Percentiles rank a stretch among this genome's conserved stretches.
Conservation (phyloP, 805 yeast species). For the Kuraishia hungarica region DNA sequence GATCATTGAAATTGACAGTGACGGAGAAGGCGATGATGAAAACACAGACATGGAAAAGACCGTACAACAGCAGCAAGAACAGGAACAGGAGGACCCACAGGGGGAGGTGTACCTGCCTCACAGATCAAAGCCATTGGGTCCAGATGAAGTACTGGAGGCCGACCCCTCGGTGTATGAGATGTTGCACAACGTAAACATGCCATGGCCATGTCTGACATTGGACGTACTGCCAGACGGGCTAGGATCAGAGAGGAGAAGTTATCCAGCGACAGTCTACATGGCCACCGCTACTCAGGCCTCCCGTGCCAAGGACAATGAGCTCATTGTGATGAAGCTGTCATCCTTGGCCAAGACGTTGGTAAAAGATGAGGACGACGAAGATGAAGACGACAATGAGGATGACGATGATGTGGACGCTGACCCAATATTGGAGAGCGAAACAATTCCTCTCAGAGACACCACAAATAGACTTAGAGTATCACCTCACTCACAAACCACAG, state of each 20-base stretch:
- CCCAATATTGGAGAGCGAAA: slow-evolving; percentile 82
- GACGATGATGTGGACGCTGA: slow-evolving; percentile 65
- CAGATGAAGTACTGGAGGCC: slow-evolving; percentile 93
- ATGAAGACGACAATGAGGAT: slow-evolving; percentile 63
- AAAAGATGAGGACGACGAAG: slow-evolving; percentile 73
- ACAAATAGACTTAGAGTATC: slow-evolving; percentile 84
- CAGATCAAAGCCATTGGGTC: slow-evolving; percentile 81
- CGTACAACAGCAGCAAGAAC: slow-evolving; percentile 10
- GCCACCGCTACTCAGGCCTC: slow-evolving; percentile 94
- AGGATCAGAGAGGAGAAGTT: slow-evolving; percentile 83
- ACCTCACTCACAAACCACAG: slow-evolving; percentile 65
- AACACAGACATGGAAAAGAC: slow-evolving; percentile 20
- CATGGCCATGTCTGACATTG: slow-evolving; percentile 95
- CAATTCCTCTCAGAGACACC: slow-evolving; percentile 69
- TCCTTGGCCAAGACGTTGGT: slow-evolving; percentile 79
- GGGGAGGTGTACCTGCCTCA: slow-evolving; percentile 74
- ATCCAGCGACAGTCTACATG: slow-evolving; percentile 79
- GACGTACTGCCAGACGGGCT: slow-evolving; percentile 81
- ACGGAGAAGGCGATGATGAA: slow-evolving; percentile 42
- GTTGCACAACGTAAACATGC: slow-evolving; percentile 88
- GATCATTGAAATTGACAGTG: slow-evolving; percentile 68
- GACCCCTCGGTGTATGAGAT: slow-evolving; percentile 95
- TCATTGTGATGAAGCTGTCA: slow-evolving; percentile 75
- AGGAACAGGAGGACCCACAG: slow-evolving; percentile 24
- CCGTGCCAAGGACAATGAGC: slow-evolving; percentile 78